Conservation (phyloP, 305 asterid species). For the Fraxinus floribunda region DNA sequence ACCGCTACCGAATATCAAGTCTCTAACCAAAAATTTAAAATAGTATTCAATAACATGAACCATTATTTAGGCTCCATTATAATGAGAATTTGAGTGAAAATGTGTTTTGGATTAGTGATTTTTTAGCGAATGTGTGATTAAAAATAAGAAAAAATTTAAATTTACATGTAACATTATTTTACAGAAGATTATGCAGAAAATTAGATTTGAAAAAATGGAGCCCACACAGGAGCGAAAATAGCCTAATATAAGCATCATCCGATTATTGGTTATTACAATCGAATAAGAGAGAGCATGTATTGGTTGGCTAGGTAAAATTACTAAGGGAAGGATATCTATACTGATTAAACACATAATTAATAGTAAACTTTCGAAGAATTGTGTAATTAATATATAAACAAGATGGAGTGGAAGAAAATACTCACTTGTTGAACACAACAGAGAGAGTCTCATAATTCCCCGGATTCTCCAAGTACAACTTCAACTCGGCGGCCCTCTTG, state of each 20-base stretch:
- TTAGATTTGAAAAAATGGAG: too few relatives aligned
- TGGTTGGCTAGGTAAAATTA: neutral
- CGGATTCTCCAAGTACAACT: slow-evolving; percentile 43
- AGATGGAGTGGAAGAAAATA: neutral
- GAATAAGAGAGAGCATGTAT: neutral
- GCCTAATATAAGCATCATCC: neutral
- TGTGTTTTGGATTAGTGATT: too few relatives aligned
- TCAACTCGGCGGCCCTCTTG: slow-evolving; percentile 45
- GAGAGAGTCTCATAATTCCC: slow-evolving; percentile 38
- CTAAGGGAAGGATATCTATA: neutral
- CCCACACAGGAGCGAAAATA: too few relatives aligned
- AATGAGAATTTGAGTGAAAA: too few relatives aligned
- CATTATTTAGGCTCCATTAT: too few relatives aligned
- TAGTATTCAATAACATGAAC: neutral
- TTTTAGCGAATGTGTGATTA: too few relatives aligned
- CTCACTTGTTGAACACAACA: slow-evolving; percentile 47
- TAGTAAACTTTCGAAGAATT: neutral
- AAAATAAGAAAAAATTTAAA: too few relatives aligned
- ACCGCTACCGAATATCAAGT: neutral
- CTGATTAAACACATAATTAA: neutral
- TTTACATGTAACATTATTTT: too few relatives aligned
- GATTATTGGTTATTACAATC: neutral
- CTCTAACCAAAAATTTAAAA: neutral
- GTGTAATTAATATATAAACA: neutral
- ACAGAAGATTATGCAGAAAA: too few relatives aligned